Evolutionary conservation across 257 asterid species (phyloP), one percentile per base, ranked within the genome.

Genomic region (Ilex aquifolium): DNA sequence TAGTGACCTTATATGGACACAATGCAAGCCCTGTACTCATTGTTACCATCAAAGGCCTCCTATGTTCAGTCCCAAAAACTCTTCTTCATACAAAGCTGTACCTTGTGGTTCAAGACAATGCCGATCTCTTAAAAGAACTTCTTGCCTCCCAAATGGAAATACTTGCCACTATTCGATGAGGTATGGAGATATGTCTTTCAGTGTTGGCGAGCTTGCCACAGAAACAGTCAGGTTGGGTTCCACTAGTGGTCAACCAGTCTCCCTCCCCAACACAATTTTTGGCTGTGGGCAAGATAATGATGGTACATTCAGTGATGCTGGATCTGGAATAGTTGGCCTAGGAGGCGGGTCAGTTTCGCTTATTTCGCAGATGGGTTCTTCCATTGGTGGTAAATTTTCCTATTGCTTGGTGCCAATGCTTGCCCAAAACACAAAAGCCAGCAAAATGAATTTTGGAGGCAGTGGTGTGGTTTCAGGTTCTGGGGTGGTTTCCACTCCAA

Each of bases 321-420:
- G 73, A 13, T 67, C 95, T 2, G 97, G 97, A 8, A 71, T 87
- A 5, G 80, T 85, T 1, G 95, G 95, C 5, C 84, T 90, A 2
- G 97, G 87, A 2, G 80, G 78, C 2, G 82, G 86, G 21, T 40
- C 61, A 1, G 67, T 17, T 57, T 87, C 95, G 14, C 55, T 90
- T 13, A 68, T 82, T 2, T 62, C 84, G 3, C 95, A 90, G 52
- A 31, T 87, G 39, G 65, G 72, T 46, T 31, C 81, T 11, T 50
- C 66, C 2, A 71, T 78, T 5, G 60, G 62, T 7, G 85, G 80
- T 1, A 83, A 75, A 44, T 90, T 90, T 59, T 90, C 95, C 0
- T 87, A 87, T 1, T 90, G 97, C 63, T 77, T 90, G 27, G 79
- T 76, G 10, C 84, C 88, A 0, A 6, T 16, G 0, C 7, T 21